phyloP scores from a whole-genome alignment of 2,329 filamentous ascomycete genomes.

The Alternaria postmessia region DNA sequence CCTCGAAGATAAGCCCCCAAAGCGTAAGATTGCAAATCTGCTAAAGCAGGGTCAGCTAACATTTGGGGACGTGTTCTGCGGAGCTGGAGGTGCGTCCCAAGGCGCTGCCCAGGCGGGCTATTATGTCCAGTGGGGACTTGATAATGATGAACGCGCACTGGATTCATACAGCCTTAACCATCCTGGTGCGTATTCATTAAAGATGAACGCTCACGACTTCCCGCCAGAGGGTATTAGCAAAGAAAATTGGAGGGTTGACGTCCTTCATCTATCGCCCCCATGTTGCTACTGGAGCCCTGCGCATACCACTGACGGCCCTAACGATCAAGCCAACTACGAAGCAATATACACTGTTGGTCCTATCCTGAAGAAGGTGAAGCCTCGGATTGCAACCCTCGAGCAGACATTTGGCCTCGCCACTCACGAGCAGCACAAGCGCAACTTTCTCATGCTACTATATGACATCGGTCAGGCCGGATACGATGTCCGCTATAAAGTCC shows the following conservation, averaged over 20 bases:
- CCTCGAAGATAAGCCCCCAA: neutral
- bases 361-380: too few relatives aligned
- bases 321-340: too few relatives aligned
- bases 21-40: neutral
- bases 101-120: conserved; percentile 31
- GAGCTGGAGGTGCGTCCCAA: conserved; percentile 31
- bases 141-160: conserved; percentile 24
- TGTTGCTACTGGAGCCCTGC: too few relatives aligned
- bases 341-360: too few relatives aligned
- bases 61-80: conserved; percentile 29
- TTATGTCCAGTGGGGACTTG: conserved; percentile 25
- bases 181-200: conserved; percentile 9
- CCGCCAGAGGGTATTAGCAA: neutral
- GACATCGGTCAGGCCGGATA: conserved; percentile 23
- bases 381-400: too few relatives aligned
- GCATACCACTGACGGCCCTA: too few relatives aligned
- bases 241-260: too few relatives aligned
- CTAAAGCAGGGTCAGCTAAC: neutral
- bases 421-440: too few relatives aligned
- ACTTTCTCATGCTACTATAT: too few relatives aligned
- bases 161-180: conserved; percentile 25
- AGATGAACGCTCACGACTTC: conserved; percentile 28
- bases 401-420: too few relatives aligned
- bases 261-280: too few relatives aligned
- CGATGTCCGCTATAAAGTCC: conserved; percentile 32